These are phyloP conservation scores for Hypoxylon sp. DNA, from an alignment of 2,329 filamentous ascomycete genomes.

Conservation along the genomic window DNA sequence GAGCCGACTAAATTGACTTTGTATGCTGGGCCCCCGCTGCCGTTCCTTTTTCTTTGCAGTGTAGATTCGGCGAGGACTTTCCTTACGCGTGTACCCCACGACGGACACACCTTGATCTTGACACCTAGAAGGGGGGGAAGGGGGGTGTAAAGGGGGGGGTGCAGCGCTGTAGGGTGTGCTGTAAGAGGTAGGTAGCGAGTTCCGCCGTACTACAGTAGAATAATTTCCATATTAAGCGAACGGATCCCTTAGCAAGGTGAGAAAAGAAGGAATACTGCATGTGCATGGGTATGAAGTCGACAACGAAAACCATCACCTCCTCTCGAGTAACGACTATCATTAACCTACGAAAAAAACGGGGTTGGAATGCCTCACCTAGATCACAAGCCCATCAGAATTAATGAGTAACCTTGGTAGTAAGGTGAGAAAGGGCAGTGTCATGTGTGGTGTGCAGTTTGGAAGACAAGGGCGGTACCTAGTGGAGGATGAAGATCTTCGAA, in stretches of 20 bases:
- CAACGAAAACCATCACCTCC: no score
- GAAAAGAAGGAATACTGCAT: conserved; percentile 2
- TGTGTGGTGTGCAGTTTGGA: conserved; percentile 10
- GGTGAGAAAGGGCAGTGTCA: conserved; percentile 3
- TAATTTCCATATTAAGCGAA: conserved; percentile 26
- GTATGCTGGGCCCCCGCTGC: conserved; percentile 10
- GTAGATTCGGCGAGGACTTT: conserved; percentile 18
- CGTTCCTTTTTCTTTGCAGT: conserved; percentile 11
- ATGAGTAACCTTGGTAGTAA: background rate
- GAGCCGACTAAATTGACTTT: conserved; percentile 34
- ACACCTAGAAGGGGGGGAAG: conserved; percentile 9
- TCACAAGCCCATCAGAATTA: conserved; percentile 3
- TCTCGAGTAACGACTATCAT: background rate
- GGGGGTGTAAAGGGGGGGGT: background rate
- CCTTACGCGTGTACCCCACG: conserved; percentile 32
- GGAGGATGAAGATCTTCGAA: conserved; percentile 41
- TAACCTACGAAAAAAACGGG: conserved; percentile 1
- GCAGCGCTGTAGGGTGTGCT: conserved; percentile 12
- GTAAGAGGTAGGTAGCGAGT: conserved; percentile 15
- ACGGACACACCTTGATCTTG: conserved; percentile 22
- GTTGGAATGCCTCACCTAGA: conserved; percentile 10
- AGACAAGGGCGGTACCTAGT: conserved; percentile 19
- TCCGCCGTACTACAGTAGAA: conserved; percentile 28
- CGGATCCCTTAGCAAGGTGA: conserved; percentile 4
- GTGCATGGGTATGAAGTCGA: conserved; percentile 4